phyloP scores from a whole-genome alignment of 257 asterid species.

The Solanum lignicaule region DNA sequence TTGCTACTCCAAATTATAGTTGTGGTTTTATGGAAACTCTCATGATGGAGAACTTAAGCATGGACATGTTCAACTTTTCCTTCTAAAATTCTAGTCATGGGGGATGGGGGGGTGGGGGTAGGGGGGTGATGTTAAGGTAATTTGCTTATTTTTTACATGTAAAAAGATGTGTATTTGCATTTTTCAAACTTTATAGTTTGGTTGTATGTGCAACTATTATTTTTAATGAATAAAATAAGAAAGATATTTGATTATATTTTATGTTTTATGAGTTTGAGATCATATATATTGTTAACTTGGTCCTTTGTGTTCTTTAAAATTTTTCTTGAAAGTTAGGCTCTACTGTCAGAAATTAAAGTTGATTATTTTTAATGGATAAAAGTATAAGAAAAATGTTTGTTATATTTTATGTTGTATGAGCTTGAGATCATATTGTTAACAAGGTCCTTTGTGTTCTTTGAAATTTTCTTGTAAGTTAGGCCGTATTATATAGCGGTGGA shows the following conservation, averaged over 20 bases:
- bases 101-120: no score
- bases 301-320: no score
- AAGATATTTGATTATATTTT: not conserved
- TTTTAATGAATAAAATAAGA: not conserved
- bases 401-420: not conserved
- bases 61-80: constrained; percentile 24
- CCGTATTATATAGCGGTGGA: not conserved
- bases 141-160: not conserved
- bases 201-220: not conserved
- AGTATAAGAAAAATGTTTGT: not conserved
- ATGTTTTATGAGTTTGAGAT: not conserved
- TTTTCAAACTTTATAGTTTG: not conserved
- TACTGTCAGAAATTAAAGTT: no score
- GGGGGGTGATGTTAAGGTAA: not conserved
- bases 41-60: constrained; percentile 28
- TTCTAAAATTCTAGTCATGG: not conserved
- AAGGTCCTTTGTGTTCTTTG: no score
- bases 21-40: constrained; percentile 12
- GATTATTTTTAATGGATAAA: not conserved
- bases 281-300: not conserved
- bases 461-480: no score
- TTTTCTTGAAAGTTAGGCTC: not conserved
- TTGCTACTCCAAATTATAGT: not conserved
- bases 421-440: not conserved
- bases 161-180: not conserved